A percentile compares a stretch with the other conserved stretches of the same genome.
Conservation (phyloP, 1,139 yeast genomes). For the Waltiozyma sp. region DNA sequence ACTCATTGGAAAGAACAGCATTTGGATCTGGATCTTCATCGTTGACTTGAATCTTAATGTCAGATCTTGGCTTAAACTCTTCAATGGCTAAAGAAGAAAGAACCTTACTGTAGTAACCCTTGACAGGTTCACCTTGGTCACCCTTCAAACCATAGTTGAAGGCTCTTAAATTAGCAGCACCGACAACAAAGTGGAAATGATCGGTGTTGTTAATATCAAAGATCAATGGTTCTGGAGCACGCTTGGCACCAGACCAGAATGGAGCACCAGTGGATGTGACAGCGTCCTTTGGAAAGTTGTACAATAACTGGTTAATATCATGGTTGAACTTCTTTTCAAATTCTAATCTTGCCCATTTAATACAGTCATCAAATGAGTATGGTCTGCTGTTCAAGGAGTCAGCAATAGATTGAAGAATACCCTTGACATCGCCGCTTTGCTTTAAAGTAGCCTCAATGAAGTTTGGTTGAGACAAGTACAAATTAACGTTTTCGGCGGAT, state of each 20-base stretch:
- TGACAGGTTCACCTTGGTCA: constrained; percentile 38
- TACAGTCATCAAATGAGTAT: constrained; percentile 82
- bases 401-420: constrained; percentile 69
- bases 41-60: constrained; percentile 73
- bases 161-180: constrained; percentile 88
- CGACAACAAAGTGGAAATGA: constrained; percentile 74
- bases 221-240: constrained; percentile 79
- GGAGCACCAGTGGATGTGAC: constrained; percentile 84
- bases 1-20: constrained; percentile 42
- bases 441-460: constrained; percentile 84
- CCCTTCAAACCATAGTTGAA: constrained; percentile 75
- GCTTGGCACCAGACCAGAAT: constrained; percentile 96
- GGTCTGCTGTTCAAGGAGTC: constrained; percentile 74
- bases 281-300: constrained; percentile 91
- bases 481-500: constrained; percentile 84
- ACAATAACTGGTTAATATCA: constrained; percentile 81
- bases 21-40: constrained; percentile 85
- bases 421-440: constrained; percentile 86
- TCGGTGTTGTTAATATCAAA: constrained; percentile 69
- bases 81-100: constrained; percentile 46
- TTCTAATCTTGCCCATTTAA: constrained; percentile 87
- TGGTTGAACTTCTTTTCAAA: constrained; percentile 77
- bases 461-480: constrained; percentile 84
- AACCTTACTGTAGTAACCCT: constrained; percentile 33
- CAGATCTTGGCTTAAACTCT: constrained; percentile 63